A percentile compares a stretch with the other conserved stretches of the same genome.
phyloP scores from a whole-genome alignment of 305 asterid species.

The Solanum aculeatissimum region DNA sequence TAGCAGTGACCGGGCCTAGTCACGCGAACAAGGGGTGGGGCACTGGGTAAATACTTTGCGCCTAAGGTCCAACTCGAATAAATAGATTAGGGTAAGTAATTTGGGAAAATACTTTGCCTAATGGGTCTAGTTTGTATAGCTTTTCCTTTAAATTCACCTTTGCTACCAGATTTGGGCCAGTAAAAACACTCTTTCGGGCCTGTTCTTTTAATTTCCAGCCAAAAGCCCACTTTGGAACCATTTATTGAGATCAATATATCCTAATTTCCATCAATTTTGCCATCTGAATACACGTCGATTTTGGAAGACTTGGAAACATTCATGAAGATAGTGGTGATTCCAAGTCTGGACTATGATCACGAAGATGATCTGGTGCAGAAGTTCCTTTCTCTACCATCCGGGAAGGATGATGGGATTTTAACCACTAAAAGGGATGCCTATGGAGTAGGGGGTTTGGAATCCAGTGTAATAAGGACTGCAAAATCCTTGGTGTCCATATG shows the following conservation, averaged over 20 bases:
- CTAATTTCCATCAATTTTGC: neutral
- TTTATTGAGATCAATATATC: neutral
- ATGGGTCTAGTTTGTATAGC: too few species aligned
- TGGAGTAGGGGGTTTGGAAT: neutral
- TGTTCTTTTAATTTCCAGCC: neutral
- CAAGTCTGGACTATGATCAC: neutral
- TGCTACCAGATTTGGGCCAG: neutral
- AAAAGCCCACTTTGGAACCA: neutral
- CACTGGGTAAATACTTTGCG: too few species aligned
- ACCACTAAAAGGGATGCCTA: too few species aligned
- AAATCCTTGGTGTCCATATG: neutral
- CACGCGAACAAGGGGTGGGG: too few species aligned
- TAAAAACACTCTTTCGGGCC: neutral
- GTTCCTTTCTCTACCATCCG: neutral
- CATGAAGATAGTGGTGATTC: neutral
- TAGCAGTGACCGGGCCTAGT: too few species aligned
- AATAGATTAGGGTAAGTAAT: too few species aligned
- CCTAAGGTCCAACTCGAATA: too few species aligned
- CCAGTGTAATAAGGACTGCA: neutral
- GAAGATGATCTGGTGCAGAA: neutral
- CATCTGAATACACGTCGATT: neutral
- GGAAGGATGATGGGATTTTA: neutral
- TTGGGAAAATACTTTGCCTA: too few species aligned
- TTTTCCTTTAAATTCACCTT: neutral
- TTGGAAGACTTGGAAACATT: neutral